phyloP scores from a whole-genome alignment of 2,329 filamentous ascomycete genomes.

The Geoglossum cookeanum region DNA sequence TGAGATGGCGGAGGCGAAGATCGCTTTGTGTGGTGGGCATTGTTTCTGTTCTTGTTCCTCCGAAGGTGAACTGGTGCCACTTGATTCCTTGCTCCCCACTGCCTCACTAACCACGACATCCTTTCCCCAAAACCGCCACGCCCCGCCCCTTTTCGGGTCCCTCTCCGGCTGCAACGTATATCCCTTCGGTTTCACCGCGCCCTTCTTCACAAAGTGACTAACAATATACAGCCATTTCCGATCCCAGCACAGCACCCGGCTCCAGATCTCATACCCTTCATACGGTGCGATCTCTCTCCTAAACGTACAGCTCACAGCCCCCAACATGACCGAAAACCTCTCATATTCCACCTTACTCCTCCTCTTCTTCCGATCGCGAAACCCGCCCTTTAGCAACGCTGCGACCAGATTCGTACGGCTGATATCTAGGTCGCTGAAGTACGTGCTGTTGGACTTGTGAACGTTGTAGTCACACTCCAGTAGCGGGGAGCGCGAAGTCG shows the following conservation, averaged over 20 bases:
- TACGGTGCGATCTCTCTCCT: slow-evolving; percentile 53
- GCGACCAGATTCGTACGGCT: slow-evolving; percentile 64
- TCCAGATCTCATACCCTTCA: slow-evolving; percentile 55
- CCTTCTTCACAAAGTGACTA: slow-evolving; percentile 51
- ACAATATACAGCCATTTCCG: slow-evolving; percentile 65
- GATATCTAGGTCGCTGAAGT: slow-evolving; percentile 73
- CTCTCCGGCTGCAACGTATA: slow-evolving; percentile 18
- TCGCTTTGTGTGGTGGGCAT: slow-evolving; percentile 15
- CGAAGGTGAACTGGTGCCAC: slow-evolving; percentile 14
- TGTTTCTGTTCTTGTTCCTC: neutral
- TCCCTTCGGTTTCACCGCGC: slow-evolving; percentile 33
- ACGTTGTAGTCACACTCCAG: slow-evolving; percentile 76
- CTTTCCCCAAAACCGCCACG: neutral
- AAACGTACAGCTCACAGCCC: slow-evolving; percentile 55
- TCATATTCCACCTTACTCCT: slow-evolving; percentile 22
- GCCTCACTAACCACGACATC: slow-evolving; percentile 19
- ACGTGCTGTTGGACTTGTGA: slow-evolving; percentile 69
- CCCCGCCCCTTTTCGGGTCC: neutral
- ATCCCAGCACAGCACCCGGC: slow-evolving; percentile 53
- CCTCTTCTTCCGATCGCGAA: slow-evolving; percentile 12
- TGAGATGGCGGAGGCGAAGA: slow-evolving; percentile 52
- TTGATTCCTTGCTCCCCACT: slow-evolving; percentile 31
- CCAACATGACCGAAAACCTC: slow-evolving; percentile 44
- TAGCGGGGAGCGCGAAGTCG: slow-evolving; percentile 44
- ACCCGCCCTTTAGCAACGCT: slow-evolving; percentile 25